Evolutionary conservation across 257 asterid genomes (phyloP).

Genomic region (Penstemon davidsonii): DNA sequence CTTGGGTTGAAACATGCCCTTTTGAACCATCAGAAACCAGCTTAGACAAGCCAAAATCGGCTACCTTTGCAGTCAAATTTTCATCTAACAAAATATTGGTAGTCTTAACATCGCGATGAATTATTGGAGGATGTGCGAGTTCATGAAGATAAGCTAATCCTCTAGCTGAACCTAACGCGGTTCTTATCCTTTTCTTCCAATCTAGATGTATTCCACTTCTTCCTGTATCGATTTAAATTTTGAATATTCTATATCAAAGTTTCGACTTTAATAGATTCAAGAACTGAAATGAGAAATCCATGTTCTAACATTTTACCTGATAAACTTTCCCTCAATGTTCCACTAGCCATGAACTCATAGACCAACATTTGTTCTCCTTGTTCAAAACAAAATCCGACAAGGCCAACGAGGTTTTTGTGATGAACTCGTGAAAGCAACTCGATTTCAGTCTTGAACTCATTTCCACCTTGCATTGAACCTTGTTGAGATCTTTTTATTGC

Average conservation of each 20-base stretch:
- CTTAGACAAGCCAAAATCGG: constrained; percentile 93
- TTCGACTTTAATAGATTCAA: too few relatives aligned
- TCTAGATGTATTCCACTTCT: constrained; percentile 69
- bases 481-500: constrained; percentile 86
- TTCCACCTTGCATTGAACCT: constrained; percentile 88
- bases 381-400: constrained; percentile 90
- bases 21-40: constrained; percentile 76
- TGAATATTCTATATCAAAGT: too few relatives aligned
- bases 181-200: constrained; percentile 81
- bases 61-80: constrained; percentile 85
- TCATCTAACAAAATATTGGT: constrained; percentile 81
- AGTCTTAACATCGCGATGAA: constrained; percentile 87
- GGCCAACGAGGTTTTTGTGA: constrained; percentile 90
- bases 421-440: constrained; percentile 94
- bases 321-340: constrained; percentile 73
- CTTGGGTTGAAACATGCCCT: constrained; percentile 95
- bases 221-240: constrained; percentile 37
- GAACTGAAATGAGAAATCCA: neutral
- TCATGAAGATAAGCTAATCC: constrained; percentile 92
- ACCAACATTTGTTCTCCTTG: constrained; percentile 93
- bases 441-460: constrained; percentile 90
- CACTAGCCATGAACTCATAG: constrained; percentile 83
- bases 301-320: constrained; percentile 42
- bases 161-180: constrained; percentile 89
- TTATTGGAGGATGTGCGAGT: constrained; percentile 91